Evolutionary conservation across 352 stramenopile genomes (phyloP).

Genomic region (Blastocystis sp.): DNA sequence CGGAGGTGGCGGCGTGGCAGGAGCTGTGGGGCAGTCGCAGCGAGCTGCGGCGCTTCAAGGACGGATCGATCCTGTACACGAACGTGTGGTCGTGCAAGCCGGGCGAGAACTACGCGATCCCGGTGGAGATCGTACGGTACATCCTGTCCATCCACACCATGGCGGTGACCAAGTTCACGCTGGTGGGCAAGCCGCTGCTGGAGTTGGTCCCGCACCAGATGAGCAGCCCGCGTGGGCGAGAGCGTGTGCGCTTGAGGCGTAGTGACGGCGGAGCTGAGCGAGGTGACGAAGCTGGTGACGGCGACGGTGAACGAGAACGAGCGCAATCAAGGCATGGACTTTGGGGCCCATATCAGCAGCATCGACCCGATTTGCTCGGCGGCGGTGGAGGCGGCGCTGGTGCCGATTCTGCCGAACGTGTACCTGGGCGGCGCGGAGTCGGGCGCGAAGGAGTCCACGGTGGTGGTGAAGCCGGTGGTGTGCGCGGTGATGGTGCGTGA

Average conservation of each 20-base stretch:
- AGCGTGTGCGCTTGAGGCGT: not conserved
- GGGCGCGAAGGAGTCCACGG: not conserved
- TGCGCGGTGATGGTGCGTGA: not conserved
- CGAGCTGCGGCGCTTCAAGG: slow-evolving; percentile 49
- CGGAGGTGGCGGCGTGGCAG: slow-evolving; percentile 30
- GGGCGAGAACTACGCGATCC: slow-evolving; percentile 50
- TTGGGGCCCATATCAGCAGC: not conserved
- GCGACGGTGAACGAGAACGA: slow-evolving; percentile 8
- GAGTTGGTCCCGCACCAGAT: slow-evolving; percentile 3
- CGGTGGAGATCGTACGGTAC: slow-evolving; percentile 49
- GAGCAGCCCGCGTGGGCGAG: not conserved
- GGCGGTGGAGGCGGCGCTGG: not conserved
- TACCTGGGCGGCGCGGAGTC: not conserved
- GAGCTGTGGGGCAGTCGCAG: slow-evolving; percentile 29
- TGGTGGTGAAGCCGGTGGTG: not conserved
- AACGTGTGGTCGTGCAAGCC: slow-evolving; percentile 43
- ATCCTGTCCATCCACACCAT: slow-evolving; percentile 35
- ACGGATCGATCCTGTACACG: slow-evolving; percentile 45
- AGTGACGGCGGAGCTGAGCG: not conserved
- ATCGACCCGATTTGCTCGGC: not conserved
- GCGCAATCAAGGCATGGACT: slow-evolving; percentile 22
- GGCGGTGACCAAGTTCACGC: slow-evolving; percentile 26
- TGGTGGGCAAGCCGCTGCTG: not conserved
- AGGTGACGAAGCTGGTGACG: not conserved
- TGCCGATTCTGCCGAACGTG: not conserved